Evolutionary conservation across 164 flowering plant species (phyloP), one percentile per base, ranked within the genome.

Genomic region (Chimonanthus praecox): DNA sequence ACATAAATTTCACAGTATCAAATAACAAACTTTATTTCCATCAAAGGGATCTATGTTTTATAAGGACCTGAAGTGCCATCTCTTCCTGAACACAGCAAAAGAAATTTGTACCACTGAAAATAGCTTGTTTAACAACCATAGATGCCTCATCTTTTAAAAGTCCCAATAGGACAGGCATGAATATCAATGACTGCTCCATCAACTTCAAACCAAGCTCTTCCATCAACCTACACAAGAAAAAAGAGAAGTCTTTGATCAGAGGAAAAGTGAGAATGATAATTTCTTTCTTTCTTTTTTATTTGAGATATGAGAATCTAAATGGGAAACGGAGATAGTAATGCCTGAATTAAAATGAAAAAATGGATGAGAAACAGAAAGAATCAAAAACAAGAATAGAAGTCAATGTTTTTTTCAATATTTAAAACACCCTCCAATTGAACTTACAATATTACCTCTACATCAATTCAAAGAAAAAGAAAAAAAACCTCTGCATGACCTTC

Each of bases 51-150:
- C 16, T 11, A 13, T 54, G 60, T 54, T 54, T 9, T 48, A 68
- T 69, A 77, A 62, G 72, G 21, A 91, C 99, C 99, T 92, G 99
- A 62, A 88, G 67, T 70, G 86, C 83, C 84, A 93, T 80, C 80
- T 91, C 92, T 77, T 87, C 91, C 64, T 92, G 71, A 74, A 85
- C 79, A 58, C 73, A 68, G 78, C 85, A 79, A 72, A 88, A 89
- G 73, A 92, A 72, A 66, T 85, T 82, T 68, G 86, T 86, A 68
- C 91, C 90, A 76, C 84, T 81, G 63, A 86, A 74, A 75, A 95
- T 91, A 58, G 94, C 80, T 80, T 91, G 89, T 66, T 74, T 84
- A 64, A 85, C 91, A 80, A 95, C 90, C 73, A 73, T 50, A 54
- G 89, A 73, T 71, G 84, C 84, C 44, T 70, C 73, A 78, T 95